Percentiles rank a stretch among this genome's conserved stretches.
Conservation (phyloP, 2,329 filamentous ascomycete genomes). For the Aspergillus terreus region DNA sequence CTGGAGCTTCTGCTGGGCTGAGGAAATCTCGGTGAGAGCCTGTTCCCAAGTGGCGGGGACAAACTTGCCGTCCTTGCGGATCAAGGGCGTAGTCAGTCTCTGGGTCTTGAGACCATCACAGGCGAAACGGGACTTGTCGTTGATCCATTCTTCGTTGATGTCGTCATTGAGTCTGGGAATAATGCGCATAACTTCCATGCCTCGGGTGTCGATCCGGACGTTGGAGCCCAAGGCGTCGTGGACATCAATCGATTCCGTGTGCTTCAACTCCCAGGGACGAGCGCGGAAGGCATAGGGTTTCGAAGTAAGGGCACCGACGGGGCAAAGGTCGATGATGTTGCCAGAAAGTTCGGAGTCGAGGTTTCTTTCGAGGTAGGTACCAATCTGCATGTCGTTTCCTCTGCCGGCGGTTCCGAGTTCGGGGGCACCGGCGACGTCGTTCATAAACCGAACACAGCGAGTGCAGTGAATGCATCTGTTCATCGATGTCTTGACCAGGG, state of each 20-base stretch:
- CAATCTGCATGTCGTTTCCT: slow-evolving; percentile 96
- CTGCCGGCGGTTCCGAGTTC: slow-evolving; percentile 92
- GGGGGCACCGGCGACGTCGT: slow-evolving; percentile 92
- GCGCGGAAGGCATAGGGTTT: slow-evolving; percentile 98
- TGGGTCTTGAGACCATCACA: slow-evolving; percentile 97
- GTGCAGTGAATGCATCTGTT: slow-evolving; percentile 99
- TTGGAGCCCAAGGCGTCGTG: slow-evolving; percentile 90
- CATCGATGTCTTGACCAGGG: slow-evolving; percentile 98
- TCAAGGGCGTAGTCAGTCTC: slow-evolving; percentile 84
- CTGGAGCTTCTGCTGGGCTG: slow-evolving; percentile 72
- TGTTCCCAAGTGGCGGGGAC: slow-evolving; percentile 94
- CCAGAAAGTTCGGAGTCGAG: slow-evolving; percentile 92
- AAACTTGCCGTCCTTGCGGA: slow-evolving; percentile 86
- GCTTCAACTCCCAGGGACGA: slow-evolving; percentile 94
- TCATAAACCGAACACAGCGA: slow-evolving; percentile 93
- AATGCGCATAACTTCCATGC: slow-evolving; percentile 93
- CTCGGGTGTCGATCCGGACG: slow-evolving; percentile 88
- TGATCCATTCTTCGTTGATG: slow-evolving; percentile 99
- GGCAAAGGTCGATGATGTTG: slow-evolving; percentile 97
- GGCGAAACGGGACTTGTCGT: slow-evolving; percentile 95
- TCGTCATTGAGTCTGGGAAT: slow-evolving; percentile 93
- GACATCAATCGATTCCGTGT: slow-evolving; percentile 93
- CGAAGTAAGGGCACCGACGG: slow-evolving; percentile 90
- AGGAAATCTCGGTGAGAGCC: slow-evolving; percentile 79
- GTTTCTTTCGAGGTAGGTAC: slow-evolving; percentile 92